Conservation (phyloP, 208 protist species). For the Phytomonas sp. region DNA sequence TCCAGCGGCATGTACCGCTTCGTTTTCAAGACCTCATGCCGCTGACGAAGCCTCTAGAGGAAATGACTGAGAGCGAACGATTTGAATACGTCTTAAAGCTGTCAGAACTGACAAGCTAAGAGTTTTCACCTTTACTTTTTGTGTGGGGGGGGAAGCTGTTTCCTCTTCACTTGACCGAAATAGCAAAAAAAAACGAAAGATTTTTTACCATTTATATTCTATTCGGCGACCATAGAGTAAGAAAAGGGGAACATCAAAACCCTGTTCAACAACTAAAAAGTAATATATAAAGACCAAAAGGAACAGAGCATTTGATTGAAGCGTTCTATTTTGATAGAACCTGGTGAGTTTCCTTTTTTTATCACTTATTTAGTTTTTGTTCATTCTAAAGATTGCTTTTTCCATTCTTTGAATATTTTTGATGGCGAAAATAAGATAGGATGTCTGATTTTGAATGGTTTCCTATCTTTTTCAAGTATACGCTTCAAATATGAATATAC, state of each 20-base stretch:
- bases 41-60: slow-evolving; percentile 50
- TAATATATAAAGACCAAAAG: not conserved
- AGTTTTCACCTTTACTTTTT: not conserved
- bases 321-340: not conserved
- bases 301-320: not conserved
- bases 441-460: not conserved
- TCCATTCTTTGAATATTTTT: not conserved
- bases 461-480: slow-evolving; percentile 1
- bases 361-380: not conserved
- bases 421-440: not conserved
- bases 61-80: slow-evolving; percentile 70
- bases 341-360: not conserved
- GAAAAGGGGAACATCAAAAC: not conserved
- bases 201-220: slow-evolving; percentile 10
- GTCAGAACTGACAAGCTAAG: slow-evolving; percentile 39
- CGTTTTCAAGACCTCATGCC: slow-evolving; percentile 42
- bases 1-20: slow-evolving; percentile 39
- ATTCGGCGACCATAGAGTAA: slow-evolving; percentile 2
- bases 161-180: no score
- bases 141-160: not conserved
- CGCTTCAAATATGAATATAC: not conserved
- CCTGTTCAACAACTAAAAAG: not conserved
- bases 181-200: not conserved
- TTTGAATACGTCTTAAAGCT: slow-evolving; percentile 57
- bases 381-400: slow-evolving; percentile 1